A percentile compares a stretch with the other conserved stretches of the same genome.
Evolutionary conservation across 2,329 filamentous ascomycete genomes (phyloP).

Genomic region (Tolypocladium amazonense): DNA sequence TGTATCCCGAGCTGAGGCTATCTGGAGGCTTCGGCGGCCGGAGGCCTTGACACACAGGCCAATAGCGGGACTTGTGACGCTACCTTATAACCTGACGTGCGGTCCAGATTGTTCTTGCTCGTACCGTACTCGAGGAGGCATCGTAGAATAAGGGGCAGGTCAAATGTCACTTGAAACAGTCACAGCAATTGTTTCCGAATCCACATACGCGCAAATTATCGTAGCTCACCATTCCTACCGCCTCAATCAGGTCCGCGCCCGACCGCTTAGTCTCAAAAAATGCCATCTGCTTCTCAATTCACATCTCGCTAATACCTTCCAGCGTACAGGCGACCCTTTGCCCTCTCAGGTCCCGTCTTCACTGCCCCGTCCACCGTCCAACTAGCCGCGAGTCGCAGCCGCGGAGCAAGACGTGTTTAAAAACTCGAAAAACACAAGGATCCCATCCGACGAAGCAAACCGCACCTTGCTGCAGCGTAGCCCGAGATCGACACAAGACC

Average conservation of each 20-base stretch:
- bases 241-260: neutral
- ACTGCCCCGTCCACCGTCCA: neutral
- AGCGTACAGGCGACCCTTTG: neutral
- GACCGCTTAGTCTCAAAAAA: neutral
- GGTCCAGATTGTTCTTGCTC: too few species aligned
- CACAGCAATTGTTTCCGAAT: neutral
- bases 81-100: too few species aligned
- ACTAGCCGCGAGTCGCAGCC: neutral
- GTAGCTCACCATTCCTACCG: neutral
- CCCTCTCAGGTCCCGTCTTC: neutral
- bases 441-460: neutral
- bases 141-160: neutral
- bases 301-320: slow-evolving; percentile 3
- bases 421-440: neutral
- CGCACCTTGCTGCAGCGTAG: neutral
- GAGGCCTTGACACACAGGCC: slow-evolving; percentile 3
- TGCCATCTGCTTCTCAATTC: slow-evolving; percentile 2
- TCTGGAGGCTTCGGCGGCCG: slow-evolving; percentile 24
- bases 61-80: neutral
- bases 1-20: slow-evolving; percentile 11
- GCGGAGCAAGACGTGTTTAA: neutral
- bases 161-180: neutral
- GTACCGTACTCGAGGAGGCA: neutral
- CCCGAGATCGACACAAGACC: neutral
- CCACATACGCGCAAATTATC: neutral